Percentiles rank a stretch among this genome's conserved stretches.
Conservation (phyloP, 2,329 filamentous ascomycete species). For the Cytospora chrysosperma region DNA sequence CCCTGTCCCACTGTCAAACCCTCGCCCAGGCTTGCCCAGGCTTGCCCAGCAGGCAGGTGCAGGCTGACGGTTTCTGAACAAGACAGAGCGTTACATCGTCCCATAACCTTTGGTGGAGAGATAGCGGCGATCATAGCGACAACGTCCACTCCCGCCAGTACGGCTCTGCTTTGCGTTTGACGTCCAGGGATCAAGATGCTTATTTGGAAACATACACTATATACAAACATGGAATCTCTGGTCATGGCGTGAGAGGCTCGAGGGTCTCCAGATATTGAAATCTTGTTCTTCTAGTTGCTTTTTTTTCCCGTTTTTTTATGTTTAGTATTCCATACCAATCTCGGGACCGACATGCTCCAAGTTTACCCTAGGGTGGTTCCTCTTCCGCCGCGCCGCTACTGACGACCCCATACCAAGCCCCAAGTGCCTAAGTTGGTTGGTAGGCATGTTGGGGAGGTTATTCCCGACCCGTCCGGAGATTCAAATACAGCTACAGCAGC, state of each 20-base stretch:
- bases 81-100: constrained; percentile 15
- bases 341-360: neutral
- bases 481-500: neutral
- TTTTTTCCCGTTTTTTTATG: neutral
- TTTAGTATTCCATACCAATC: too few species aligned
- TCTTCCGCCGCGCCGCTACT: neutral
- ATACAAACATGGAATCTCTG: neutral
- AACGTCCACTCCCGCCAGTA: constrained; percentile 17
- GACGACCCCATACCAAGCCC: neutral
- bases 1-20: neutral
- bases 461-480: neutral
- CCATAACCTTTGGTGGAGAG: neutral
- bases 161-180: constrained; percentile 19
- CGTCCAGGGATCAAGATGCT: constrained; percentile 6
- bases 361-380: neutral
- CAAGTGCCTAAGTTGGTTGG: too few species aligned
- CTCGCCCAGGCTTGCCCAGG: neutral
- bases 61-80: constrained; percentile 9
- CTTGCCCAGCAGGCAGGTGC: neutral
- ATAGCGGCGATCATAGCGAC: constrained; percentile 19
- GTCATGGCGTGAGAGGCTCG: neutral
- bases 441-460: neutral
- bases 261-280: neutral
- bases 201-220: neutral
- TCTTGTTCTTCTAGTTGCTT: neutral